phyloP scores from a whole-genome alignment of 148 eudicot species.

The Gaultheria prostrata region DNA sequence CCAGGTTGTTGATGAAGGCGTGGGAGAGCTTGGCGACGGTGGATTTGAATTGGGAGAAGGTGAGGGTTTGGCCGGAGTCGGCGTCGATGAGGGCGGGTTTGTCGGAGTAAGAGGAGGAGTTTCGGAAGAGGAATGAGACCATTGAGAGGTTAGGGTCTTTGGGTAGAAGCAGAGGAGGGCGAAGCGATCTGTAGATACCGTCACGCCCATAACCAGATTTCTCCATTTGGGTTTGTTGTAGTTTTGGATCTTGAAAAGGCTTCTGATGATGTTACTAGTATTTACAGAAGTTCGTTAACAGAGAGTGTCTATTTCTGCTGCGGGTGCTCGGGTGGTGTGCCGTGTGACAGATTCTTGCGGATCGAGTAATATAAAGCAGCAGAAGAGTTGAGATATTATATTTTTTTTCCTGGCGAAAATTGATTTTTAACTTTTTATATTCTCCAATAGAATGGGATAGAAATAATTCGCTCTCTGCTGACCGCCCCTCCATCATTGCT shows the following conservation, averaged over 20 bases:
- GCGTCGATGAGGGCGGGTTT: constrained; percentile 61
- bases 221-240: constrained; percentile 37
- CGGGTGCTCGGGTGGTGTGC: background rate
- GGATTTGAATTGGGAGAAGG: constrained; percentile 49
- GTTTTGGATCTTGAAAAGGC: background rate
- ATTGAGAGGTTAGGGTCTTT: constrained; percentile 37
- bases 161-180: constrained; percentile 50
- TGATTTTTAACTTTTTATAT: no score
- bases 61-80: constrained; percentile 44
- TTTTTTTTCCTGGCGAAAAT: no score
- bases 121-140: constrained; percentile 62
- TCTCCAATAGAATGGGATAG: no score
- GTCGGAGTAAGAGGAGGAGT: constrained; percentile 43
- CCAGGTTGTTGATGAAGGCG: constrained; percentile 41
- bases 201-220: constrained; percentile 71
- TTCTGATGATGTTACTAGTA: background rate
- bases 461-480: no score
- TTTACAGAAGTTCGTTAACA: background rate
- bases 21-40: constrained; percentile 47
- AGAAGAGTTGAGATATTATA: background rate
- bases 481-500: no score
- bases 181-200: constrained; percentile 55
- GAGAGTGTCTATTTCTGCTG: background rate
- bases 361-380: background rate
- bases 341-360: background rate